A percentile compares a stretch with the other conserved stretches of the same genome.
phyloP scores from a whole-genome alignment of 139 green algal species.

The Protoeuglena noctilucae region DNA sequence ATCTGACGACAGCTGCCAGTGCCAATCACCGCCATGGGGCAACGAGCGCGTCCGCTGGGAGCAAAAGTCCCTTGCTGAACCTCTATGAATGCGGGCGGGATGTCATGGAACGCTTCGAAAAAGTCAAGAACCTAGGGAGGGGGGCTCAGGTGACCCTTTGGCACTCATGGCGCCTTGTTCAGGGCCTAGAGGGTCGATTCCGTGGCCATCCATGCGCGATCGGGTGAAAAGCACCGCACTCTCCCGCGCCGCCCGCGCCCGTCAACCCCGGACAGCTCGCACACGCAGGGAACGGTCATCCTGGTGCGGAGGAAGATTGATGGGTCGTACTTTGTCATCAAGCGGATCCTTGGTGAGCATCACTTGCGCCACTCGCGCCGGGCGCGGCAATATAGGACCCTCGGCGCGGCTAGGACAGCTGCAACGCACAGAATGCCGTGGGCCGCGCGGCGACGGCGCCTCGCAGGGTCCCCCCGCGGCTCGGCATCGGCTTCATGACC shows the following conservation, averaged over 20 bases:
- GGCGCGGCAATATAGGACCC: no score
- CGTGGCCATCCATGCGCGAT: no score
- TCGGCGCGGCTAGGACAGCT: not conserved
- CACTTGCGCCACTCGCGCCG: no score
- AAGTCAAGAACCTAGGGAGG: slow-evolving; percentile 11
- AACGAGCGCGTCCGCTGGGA: no score
- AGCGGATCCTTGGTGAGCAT: slow-evolving; percentile 9
- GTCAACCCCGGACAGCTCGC: not conserved
- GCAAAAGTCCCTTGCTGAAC: no score
- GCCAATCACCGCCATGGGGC: no score
- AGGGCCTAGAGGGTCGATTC: not conserved
- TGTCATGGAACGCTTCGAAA: slow-evolving; percentile 22
- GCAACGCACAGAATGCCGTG: not conserved
- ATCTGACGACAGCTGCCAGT: no score
- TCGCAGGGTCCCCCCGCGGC: no score
- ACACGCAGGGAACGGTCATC: slow-evolving; percentile 13
- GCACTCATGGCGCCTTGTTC: not conserved
- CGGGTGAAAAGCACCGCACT: not conserved
- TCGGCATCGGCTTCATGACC: not conserved
- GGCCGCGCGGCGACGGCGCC: no score
- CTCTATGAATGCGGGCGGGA: no score
- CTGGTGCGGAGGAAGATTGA: slow-evolving; percentile 14
- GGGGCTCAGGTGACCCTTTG: slow-evolving; percentile 10
- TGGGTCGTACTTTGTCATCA: slow-evolving; percentile 13
- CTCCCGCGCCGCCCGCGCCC: not conserved